phyloP scores from a whole-genome alignment of 371 early-diverging fungal species.

The Circinella minor region DNA sequence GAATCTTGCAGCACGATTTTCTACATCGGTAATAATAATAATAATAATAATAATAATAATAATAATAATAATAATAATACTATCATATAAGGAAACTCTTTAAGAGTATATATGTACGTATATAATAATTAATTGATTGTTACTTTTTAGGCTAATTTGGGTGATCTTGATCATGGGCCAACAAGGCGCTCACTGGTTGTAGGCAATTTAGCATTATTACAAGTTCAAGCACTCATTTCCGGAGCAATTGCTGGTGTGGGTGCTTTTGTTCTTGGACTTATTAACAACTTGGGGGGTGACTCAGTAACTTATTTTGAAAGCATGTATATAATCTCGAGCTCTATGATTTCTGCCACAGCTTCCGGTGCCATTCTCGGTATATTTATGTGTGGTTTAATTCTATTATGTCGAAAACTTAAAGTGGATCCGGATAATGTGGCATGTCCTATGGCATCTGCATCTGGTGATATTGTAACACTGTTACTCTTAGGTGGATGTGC shows the following conservation, averaged over 20 bases:
- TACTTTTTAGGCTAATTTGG: slow-evolving; percentile 63
- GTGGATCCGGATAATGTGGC: slow-evolving; percentile 81
- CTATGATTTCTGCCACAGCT: slow-evolving; percentile 73
- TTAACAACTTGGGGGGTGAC: slow-evolving; percentile 57
- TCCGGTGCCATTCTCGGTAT: slow-evolving; percentile 75
- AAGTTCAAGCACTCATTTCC: slow-evolving; percentile 73
- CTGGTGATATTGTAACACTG: slow-evolving; percentile 72
- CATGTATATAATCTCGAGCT: slow-evolving; percentile 68
- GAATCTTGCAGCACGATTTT: slow-evolving; percentile 83
- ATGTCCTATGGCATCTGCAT: slow-evolving; percentile 64
- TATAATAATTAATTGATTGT: too few species aligned
- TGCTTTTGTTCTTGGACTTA: slow-evolving; percentile 63
- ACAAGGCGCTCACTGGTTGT: slow-evolving; percentile 56
- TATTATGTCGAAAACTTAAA: slow-evolving; percentile 61
- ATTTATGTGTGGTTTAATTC: slow-evolving; percentile 72
- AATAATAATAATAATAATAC: neutral
- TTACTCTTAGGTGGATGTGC: slow-evolving; percentile 60
- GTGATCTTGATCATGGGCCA: slow-evolving; percentile 59
- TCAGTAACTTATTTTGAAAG: slow-evolving; percentile 52
- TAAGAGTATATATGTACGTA: too few species aligned
- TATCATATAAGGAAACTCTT: too few species aligned
- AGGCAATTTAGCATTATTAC: slow-evolving; percentile 72
- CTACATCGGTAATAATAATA: slow-evolving; percentile 67
- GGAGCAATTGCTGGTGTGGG: slow-evolving; percentile 74
- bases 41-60: slow-evolving; percentile 29